Conservation (phyloP, 352 stramenopile genomes). For the Hyaloperonospora brassicae region DNA sequence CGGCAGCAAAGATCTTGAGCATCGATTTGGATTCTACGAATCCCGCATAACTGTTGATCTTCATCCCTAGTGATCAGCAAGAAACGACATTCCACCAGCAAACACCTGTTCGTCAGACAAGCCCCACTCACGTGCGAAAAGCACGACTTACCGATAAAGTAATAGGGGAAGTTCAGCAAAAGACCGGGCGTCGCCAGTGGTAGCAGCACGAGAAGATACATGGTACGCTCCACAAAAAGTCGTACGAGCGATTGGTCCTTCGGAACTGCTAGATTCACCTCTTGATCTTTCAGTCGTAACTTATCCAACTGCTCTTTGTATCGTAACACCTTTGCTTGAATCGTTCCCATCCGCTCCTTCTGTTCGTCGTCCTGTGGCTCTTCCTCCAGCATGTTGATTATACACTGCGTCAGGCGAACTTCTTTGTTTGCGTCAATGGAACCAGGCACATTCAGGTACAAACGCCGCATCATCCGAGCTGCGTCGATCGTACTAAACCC, state of each 20-base stretch:
- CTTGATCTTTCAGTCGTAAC: constrained; percentile 60
- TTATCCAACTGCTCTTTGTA: constrained; percentile 56
- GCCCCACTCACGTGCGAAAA: background rate
- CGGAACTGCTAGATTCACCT: constrained; percentile 41
- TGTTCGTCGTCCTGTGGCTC: constrained; percentile 28
- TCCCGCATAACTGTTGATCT: constrained; percentile 59
- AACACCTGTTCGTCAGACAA: background rate
- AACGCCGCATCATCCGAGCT: constrained; percentile 54
- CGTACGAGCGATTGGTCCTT: constrained; percentile 49
- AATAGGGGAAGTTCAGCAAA: constrained; percentile 70
- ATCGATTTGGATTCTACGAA: constrained; percentile 71
- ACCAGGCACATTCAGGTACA: constrained; percentile 51
- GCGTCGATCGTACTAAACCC: constrained; percentile 56
- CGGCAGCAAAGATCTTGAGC: constrained; percentile 72
- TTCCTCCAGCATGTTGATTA: constrained; percentile 67
- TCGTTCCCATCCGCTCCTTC: constrained; percentile 28
- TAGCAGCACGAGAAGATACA: constrained; percentile 63
- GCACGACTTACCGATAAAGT: constrained; percentile 55
- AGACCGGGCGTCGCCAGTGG: constrained; percentile 57
- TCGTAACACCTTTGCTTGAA: constrained; percentile 44
- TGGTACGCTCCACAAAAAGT: constrained; percentile 53
- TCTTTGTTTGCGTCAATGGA: constrained; percentile 65
- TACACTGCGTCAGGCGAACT: constrained; percentile 66
- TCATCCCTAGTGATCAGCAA: constrained; percentile 29
- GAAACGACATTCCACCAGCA: background rate